phyloP scores from a whole-genome alignment of 2,329 filamentous ascomycete species.

The Coniosporium uncinatum region DNA sequence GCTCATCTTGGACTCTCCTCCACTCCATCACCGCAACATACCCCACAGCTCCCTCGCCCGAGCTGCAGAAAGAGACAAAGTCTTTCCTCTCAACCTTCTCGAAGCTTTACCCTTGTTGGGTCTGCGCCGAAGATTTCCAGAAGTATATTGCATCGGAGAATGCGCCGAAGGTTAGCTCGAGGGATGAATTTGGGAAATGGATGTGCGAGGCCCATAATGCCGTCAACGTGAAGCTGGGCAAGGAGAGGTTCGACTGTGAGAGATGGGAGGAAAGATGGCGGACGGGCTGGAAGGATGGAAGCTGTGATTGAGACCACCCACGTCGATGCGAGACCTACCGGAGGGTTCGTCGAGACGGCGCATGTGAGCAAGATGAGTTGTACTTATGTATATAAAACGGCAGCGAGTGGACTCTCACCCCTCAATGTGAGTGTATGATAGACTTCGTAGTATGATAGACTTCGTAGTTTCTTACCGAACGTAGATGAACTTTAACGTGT shows the following conservation, averaged over 20 bases:
- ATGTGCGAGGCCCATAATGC: conserved; percentile 85
- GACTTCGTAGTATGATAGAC: too few relatives aligned
- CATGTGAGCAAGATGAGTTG: too few relatives aligned
- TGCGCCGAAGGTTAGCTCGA: conserved; percentile 55
- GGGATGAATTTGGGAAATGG: conserved; percentile 74
- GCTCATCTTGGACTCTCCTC: conserved; percentile 87
- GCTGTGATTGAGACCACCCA: conserved; percentile 60
- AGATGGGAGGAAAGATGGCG: conserved; percentile 94
- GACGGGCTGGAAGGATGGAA: conserved; percentile 75
- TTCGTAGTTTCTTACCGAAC: too few relatives aligned
- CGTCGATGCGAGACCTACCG: too few relatives aligned
- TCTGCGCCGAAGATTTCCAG: conserved; percentile 90
- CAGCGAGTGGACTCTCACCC: too few relatives aligned
- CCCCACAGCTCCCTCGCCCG: conserved; percentile 59
- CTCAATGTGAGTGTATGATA: too few relatives aligned
- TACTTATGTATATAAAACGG: too few relatives aligned
- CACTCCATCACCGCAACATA: conserved; percentile 90
- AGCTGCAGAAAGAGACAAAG: conserved; percentile 70
- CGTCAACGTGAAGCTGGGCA: conserved; percentile 86
- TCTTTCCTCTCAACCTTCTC: conserved; percentile 79
- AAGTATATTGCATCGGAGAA: conserved; percentile 62
- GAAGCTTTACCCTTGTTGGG: conserved; percentile 91
- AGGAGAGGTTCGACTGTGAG: conserved; percentile 83
- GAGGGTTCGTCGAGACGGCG: too few relatives aligned
- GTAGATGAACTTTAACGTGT: too few relatives aligned